phyloP scores from a whole-genome alignment of 495 filamentous ascomycete genomes.

The Neurospora discreta region DNA sequence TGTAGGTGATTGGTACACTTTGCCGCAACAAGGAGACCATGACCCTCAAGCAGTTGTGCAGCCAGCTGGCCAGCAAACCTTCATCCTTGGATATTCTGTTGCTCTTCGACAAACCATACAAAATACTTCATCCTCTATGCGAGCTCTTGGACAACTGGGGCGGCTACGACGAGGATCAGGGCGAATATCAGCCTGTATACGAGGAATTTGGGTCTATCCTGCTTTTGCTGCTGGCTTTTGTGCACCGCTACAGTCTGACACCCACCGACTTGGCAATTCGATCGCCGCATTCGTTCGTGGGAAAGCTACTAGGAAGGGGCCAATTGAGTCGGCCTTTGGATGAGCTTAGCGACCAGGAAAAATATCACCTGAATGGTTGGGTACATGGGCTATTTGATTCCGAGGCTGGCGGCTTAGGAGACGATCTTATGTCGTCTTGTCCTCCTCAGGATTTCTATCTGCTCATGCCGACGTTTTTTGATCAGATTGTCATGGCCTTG shows the following conservation, averaged over 20 bases:
- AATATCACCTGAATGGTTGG: conserved; percentile 71
- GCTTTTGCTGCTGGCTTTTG: conserved; percentile 69
- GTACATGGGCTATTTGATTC: conserved; percentile 77
- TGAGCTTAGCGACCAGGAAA: conserved; percentile 60
- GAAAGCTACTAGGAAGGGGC: conserved; percentile 60
- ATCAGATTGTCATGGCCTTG: conserved; percentile 71
- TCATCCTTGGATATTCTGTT: conserved; percentile 74
- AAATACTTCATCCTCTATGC: conserved; percentile 74
- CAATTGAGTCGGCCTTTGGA: conserved; percentile 49
- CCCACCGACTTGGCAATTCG: conserved; percentile 54
- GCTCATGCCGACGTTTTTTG: conserved; percentile 80
- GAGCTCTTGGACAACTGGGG: conserved; percentile 76
- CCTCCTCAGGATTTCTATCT: conserved; percentile 89
- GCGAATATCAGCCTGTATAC: conserved; percentile 91
- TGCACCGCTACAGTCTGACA: conserved; percentile 70
- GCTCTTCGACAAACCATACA: conserved; percentile 66
- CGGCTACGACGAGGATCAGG: conserved; percentile 82
- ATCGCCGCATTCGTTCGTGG: conserved; percentile 57
- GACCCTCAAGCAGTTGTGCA: conserved; percentile 77
- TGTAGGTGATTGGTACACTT: conserved; percentile 61
- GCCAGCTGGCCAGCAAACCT: conserved; percentile 65
- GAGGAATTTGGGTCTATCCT: conserved; percentile 91
- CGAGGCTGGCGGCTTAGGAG: conserved; percentile 58
- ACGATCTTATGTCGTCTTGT: conserved; percentile 85
- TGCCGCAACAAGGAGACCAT: conserved; percentile 83